Evolutionary conservation across 1,284 basidiomycete species (phyloP).

Genomic region (Moniliella sp.): DNA sequence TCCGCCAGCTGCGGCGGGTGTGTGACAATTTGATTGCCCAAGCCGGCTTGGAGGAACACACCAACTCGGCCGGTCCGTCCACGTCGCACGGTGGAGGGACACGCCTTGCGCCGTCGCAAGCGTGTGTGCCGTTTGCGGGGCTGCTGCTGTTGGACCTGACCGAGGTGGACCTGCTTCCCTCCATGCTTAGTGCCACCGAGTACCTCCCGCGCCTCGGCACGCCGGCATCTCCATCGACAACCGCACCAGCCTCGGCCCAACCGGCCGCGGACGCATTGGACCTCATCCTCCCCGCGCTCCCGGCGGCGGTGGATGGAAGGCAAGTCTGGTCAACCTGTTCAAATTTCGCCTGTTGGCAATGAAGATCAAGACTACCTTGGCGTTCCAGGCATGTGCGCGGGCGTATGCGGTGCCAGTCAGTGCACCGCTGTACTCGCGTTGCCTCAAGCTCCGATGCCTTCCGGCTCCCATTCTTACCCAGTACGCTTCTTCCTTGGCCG

Average conservation of each 20-base stretch:
- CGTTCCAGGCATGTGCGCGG: too few species aligned
- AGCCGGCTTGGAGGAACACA: constrained; percentile 5
- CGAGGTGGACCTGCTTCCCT: constrained; percentile 16
- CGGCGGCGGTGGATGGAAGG: constrained; percentile 7
- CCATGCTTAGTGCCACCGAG: constrained; percentile 5
- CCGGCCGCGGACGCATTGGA: not conserved
- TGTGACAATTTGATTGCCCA: constrained; percentile 15
- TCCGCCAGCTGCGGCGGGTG: constrained; percentile 40
- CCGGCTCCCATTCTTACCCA: too few species aligned
- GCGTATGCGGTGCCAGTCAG: too few species aligned
- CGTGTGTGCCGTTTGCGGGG: constrained; percentile 24
- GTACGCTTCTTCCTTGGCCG: too few species aligned
- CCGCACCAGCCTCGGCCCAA: not conserved
- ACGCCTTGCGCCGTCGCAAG: too few species aligned
- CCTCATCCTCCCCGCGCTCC: constrained; percentile 9
- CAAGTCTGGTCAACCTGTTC: constrained; percentile 23
- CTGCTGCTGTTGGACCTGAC: constrained; percentile 24
- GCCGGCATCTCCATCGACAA: constrained; percentile 1
- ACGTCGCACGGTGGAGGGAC: too few species aligned
- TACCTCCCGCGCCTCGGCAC: constrained; percentile 16
- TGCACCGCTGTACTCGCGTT: too few species aligned
- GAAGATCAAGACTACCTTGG: constrained; percentile 14
- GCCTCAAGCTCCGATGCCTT: too few species aligned
- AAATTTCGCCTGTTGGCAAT: constrained; percentile 15
- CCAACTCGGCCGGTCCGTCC: constrained; percentile 4